phyloP scores from a whole-genome alignment of 78 protist species.

The Dictyostelium brefeldianum region DNA sequence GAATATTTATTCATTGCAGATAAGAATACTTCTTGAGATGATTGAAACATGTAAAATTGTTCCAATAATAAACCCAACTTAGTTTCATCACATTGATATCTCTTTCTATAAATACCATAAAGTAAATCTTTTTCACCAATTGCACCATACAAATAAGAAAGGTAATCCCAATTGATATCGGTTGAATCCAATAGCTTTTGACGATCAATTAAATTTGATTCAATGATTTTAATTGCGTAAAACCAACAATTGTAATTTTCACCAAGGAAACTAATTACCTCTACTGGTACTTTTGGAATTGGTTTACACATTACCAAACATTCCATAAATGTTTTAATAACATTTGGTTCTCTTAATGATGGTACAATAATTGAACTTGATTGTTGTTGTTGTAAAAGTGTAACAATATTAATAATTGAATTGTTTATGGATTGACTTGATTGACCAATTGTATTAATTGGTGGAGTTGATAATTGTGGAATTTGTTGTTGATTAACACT shows the following conservation, averaged over 20 bases:
- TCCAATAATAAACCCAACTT: slow-evolving; percentile 62
- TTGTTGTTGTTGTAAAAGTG: not conserved
- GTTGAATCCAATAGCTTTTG: slow-evolving; percentile 23
- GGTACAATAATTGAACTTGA: not conserved
- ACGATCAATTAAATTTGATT: not conserved
- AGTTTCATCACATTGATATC: slow-evolving; percentile 58
- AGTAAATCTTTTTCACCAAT: slow-evolving; percentile 69
- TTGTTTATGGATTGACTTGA: not conserved
- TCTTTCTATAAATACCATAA: slow-evolving; percentile 50
- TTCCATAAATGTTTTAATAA: slow-evolving; percentile 81
- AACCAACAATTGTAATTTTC: slow-evolving; percentile 84
- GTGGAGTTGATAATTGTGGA: not conserved
- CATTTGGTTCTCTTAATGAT: slow-evolving; percentile 43
- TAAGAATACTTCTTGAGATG: slow-evolving; percentile 71
- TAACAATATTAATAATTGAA: not conserved
- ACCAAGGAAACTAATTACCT: slow-evolving; percentile 77
- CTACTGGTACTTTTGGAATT: slow-evolving; percentile 81
- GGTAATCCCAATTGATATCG: slow-evolving; percentile 48
- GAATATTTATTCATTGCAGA: slow-evolving; percentile 71
- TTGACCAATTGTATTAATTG: not conserved
- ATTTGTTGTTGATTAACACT: not conserved
- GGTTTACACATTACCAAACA: slow-evolving; percentile 77
- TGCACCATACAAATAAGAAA: slow-evolving; percentile 6
- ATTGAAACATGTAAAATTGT: slow-evolving; percentile 70
- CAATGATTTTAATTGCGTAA: slow-evolving; percentile 64